Evolutionary conservation across 2,329 filamentous ascomycete species (phyloP), one percentile per base, ranked within the genome.

Genomic region (Fusarium praegraminearum): DNA sequence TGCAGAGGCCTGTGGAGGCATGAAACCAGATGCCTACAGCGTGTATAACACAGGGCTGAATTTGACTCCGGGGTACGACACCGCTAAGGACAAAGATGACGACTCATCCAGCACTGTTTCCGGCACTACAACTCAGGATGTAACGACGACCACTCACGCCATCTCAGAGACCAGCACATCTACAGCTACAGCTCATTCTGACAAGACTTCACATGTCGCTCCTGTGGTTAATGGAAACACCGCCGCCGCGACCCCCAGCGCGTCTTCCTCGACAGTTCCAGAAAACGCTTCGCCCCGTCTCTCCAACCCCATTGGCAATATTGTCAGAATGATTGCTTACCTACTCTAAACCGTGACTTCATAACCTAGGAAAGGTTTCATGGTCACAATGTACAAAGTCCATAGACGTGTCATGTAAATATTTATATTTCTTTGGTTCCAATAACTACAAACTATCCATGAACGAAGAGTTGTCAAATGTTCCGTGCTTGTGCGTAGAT

Each of bases 41-140:
- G 70, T 73, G 4, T 54, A 50, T 18, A 73, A 73, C 35, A 50
- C 41, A 0, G 70, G 70, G 7, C 1, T 57, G 1, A 1, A 65
- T 4, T 0, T 70, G 5, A 2, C 12, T 2, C 50, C 61, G 11
- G 49, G 20, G 2, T 36, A 62, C 16, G 65, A 69, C 11, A 47
- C 38, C 1, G 49, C 16, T 2, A 6, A 36, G 10, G 16, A 15
- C 1, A 11, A 35, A 6, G 30, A 24, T 20, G 47, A 10, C 6
- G 22, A 22, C 13, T 15, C 26, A 28, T 44, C 41, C 13, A 10
- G 10, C 11, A 26, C 40, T 43, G 20, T 22, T 16, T 43, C 40
- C 24, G 22, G 40, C 15, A 52, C 33, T 8, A 53, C 41, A 44
- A 18, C 41, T 6, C 22, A 26, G 5, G 40, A 11, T 16, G 41